Conservation (phyloP, 2,329 filamentous ascomycete species). For the Aureobasidium sp. region DNA sequence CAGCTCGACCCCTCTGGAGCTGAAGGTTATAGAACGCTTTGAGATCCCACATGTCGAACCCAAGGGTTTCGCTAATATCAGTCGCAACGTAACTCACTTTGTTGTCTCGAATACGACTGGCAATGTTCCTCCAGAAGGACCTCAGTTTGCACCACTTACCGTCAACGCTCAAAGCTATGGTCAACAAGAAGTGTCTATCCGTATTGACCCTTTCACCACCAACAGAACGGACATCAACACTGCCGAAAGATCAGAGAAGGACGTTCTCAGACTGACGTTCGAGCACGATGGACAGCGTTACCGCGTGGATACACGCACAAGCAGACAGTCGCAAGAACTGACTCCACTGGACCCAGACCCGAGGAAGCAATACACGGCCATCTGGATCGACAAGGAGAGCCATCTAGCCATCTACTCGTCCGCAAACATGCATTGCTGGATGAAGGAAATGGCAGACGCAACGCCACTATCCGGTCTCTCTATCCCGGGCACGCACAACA, state of each 20-base stretch:
- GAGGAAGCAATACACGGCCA: slow-evolving; percentile 34
- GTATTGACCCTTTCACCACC: slow-evolving; percentile 61
- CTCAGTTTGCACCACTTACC: slow-evolving; percentile 28
- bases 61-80: slow-evolving; percentile 29
- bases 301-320: slow-evolving; percentile 64
- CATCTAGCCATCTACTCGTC: slow-evolving; percentile 62
- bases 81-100: slow-evolving; percentile 40
- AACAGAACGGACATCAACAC: slow-evolving; percentile 55
- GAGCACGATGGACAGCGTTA: slow-evolving; percentile 58
- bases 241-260: slow-evolving; percentile 48
- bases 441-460: slow-evolving; percentile 65
- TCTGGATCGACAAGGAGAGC: slow-evolving; percentile 33
- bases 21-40: slow-evolving; percentile 69
- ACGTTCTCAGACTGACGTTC: slow-evolving; percentile 69
- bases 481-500: slow-evolving; percentile 94
- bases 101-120: slow-evolving; percentile 35
- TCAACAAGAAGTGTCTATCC: slow-evolving; percentile 55
- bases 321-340: slow-evolving; percentile 32
- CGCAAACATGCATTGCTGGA: slow-evolving; percentile 67
- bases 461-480: slow-evolving; percentile 73
- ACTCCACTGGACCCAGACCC: slow-evolving; percentile 34
- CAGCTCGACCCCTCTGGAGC: slow-evolving; percentile 63
- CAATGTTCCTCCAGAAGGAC: slow-evolving; percentile 28
- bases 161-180: slow-evolving; percentile 55
- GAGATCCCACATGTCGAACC: slow-evolving; percentile 46